Base-by-base conservation (phyloP, 2,329 filamentous ascomycete species). In the Rhytidhysteron rufulum region DNA sequence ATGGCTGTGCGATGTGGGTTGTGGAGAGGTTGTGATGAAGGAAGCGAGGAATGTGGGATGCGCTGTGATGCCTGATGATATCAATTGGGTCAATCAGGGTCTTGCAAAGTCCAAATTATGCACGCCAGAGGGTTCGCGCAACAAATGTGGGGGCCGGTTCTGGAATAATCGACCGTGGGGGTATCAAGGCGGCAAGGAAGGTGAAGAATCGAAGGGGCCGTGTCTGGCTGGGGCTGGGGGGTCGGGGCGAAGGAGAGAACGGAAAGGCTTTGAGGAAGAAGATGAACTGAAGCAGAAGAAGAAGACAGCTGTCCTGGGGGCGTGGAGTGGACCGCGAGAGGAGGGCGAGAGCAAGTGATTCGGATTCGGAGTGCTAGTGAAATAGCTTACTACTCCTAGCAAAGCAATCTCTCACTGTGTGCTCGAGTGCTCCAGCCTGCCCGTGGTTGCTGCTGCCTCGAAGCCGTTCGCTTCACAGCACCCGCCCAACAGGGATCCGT, bases 1-100 rank as follows among this genome's bases (percentile, higher is more conserved):
- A 81, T 65, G 30, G 37, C 56, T 44, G 47, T 31, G 39, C n/a
- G 18, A 24, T n/a, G 30, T n/a, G n/a, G 33, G 27, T 19, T 31
- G 19, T n/a, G 18, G 30, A 24, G 36, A 18, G 24, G 32, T 18
- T 5, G 35, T 15, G 31, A 31, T 31, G 35, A 3, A 17, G 35
- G n/a, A n/a, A n/a, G 24, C 22, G 10, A 37, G 35, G 30, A 30
- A 25, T 10, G 20, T n/a, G 2, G 34, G 21, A n/a, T 24, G 19
- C 19, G 27, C 13, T n/a, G 16, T 30, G 27, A 4, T 13, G 27
- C 27, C 27, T n/a, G 27, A 30, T 30, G n/a, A n/a, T n/a, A n/a
- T n/a, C n/a, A n/a, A n/a, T n/a, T n/a, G n/a, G n/a, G n/a, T n/a
- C n/a, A n/a, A n/a, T n/a, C n/a, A n/a, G n/a, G n/a, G n/a, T n/a